A percentile compares a stretch with the other conserved stretches of the same genome.
Conservation (phyloP, 2,329 filamentous ascomycete genomes). For the Plenodomus tracheiphilus region DNA sequence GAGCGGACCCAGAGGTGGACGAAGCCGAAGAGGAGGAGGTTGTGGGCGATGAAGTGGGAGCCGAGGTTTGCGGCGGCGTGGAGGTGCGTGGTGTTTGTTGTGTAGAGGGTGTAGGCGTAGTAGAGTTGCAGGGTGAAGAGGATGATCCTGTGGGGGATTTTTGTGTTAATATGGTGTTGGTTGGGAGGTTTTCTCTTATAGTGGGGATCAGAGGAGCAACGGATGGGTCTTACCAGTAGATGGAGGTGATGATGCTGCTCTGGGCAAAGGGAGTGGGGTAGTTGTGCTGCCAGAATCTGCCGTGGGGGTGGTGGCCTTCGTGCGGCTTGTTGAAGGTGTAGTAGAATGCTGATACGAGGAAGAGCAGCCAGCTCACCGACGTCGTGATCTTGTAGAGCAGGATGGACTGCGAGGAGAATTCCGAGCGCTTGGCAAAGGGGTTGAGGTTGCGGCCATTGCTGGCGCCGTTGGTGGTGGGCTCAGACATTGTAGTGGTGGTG, state of each 20-base stretch:
- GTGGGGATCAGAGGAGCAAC: background rate
- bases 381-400: slow-evolving; percentile 76
- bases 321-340: slow-evolving; percentile 71
- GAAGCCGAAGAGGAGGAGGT: slow-evolving; percentile 79
- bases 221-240: slow-evolving; percentile 65
- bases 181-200: background rate
- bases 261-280: slow-evolving; percentile 74
- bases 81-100: slow-evolving; percentile 63
- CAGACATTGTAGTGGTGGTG: slow-evolving; percentile 11
- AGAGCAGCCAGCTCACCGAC: slow-evolving; percentile 72
- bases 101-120: slow-evolving; percentile 79
- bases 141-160: slow-evolving; percentile 52
- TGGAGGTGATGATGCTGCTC: slow-evolving; percentile 63
- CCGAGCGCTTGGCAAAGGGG: slow-evolving; percentile 73
- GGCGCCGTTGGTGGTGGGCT: slow-evolving; percentile 45
- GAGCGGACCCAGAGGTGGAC: slow-evolving; percentile 80
- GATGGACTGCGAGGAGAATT: slow-evolving; percentile 64
- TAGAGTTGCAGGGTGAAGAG: slow-evolving; percentile 75
- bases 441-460: slow-evolving; percentile 59
- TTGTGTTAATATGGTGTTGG: background rate
- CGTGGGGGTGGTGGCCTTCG: slow-evolving; percentile 52
- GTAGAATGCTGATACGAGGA: slow-evolving; percentile 72
- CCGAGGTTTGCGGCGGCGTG: slow-evolving; percentile 76
- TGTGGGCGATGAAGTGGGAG: slow-evolving; percentile 83
- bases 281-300: slow-evolving; percentile 77